Conservation (phyloP, 2,329 filamentous ascomycete genomes). For the Leptographium lundbergii region DNA sequence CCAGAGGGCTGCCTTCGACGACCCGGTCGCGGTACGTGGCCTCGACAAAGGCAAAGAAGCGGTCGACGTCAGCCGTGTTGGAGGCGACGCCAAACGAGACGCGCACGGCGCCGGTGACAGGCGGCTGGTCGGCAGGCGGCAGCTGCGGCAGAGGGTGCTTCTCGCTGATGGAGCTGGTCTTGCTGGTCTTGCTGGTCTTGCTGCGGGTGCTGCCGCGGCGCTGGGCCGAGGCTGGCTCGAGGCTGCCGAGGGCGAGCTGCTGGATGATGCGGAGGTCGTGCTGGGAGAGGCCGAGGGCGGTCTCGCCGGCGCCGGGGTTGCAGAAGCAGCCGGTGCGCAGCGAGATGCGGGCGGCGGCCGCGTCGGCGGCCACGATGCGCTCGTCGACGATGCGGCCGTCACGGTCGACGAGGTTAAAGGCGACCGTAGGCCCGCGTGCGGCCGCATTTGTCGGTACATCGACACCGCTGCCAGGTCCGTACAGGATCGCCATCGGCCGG, state of each 20-base stretch:
- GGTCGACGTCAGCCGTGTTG: conserved; percentile 21
- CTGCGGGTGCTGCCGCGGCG: neutral
- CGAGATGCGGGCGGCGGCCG: conserved; percentile 21
- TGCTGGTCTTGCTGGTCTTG: neutral
- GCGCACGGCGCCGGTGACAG: conserved; percentile 21
- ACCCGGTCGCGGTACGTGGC: conserved; percentile 20
- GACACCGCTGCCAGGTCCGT: conserved; percentile 17
- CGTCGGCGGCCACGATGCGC: conserved; percentile 21
- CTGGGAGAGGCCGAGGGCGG: conserved; percentile 18
- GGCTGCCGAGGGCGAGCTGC: conserved; percentile 2
- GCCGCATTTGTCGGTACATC: conserved; percentile 3
- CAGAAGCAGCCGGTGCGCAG: conserved; percentile 29
- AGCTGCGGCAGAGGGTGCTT: neutral
- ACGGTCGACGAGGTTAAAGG: conserved; percentile 26
- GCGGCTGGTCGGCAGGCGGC: neutral
- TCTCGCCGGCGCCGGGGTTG: conserved; percentile 26
- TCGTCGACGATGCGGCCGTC: conserved; percentile 22
- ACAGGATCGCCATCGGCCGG: conserved; percentile 20
- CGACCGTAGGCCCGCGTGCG: conserved; percentile 23
- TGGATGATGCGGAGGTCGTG: conserved; percentile 8
- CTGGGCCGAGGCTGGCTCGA: neutral
- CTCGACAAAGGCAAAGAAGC: conserved; percentile 21
- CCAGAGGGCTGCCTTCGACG: conserved; percentile 4
- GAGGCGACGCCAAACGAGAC: conserved; percentile 27
- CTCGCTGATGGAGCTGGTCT: neutral